A percentile compares a stretch with the other conserved stretches of the same genome.
These are phyloP conservation scores for Picea mariana DNA, from an alignment of 83 land plant species.

Conservation along the genomic window DNA sequence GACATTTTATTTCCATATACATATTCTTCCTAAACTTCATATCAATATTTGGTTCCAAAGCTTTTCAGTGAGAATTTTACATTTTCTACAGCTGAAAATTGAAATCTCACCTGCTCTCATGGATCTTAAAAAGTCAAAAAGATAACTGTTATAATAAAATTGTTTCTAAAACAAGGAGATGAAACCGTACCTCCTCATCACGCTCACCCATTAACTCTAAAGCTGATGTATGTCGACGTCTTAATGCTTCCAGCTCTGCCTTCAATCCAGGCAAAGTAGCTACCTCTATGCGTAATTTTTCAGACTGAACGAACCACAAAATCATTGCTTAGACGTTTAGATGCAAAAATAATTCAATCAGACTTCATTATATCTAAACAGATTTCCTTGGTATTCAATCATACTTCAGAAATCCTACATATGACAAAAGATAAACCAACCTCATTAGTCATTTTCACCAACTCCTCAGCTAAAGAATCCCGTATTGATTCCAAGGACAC, in stretches of 20 bases:
- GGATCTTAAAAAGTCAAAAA: no score
- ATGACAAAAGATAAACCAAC: slow-evolving; percentile 28
- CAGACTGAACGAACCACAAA: slow-evolving; percentile 55
- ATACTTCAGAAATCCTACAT: neutral
- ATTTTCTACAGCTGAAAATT: no score
- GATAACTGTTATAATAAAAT: neutral
- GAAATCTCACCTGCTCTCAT: no score
- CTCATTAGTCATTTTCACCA: slow-evolving; percentile 88
- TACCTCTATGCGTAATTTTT: slow-evolving; percentile 67
- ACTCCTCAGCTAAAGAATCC: slow-evolving; percentile 93
- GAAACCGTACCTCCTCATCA: slow-evolving; percentile 78
- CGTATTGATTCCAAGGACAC: slow-evolving; percentile 90
- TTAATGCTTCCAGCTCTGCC: slow-evolving; percentile 91
- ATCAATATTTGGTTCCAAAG: no score
- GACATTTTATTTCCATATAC: no score
- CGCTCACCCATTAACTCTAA: slow-evolving; percentile 98
- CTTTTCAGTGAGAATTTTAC: no score
- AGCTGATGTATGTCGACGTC: slow-evolving; percentile 87
- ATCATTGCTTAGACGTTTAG: slow-evolving; percentile 19
- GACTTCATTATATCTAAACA: neutral
- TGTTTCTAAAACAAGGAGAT: neutral
- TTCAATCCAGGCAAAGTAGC: slow-evolving; percentile 68
- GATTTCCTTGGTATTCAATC: neutral
- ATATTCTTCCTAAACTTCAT: no score
- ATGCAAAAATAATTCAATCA: slow-evolving; percentile 14